Base-by-base conservation (phyloP, 495 filamentous ascomycete genomes). In the Usnea hakonensis region DNA sequence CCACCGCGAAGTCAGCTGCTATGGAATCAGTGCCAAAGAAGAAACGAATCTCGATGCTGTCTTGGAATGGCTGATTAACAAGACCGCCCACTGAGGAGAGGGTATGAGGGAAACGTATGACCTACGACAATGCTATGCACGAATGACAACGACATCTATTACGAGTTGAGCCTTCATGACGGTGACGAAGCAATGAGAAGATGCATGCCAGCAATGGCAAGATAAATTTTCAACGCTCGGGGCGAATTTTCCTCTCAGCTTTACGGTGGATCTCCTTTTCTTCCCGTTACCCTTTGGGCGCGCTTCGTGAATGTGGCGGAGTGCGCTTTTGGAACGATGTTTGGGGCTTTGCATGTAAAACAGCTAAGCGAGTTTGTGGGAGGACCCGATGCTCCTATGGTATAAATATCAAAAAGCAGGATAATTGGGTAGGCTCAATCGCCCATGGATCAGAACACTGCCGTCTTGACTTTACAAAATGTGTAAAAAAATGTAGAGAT, bases 11-110 rank as follows among this genome's bases (percentile, higher is more conserved):
- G 93, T 98, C 67, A 95, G 90, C 80, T 98, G 94, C 78, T 98
- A 97, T 74, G 92, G 94, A 58, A 97, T 98, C 76, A 96, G 91
- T 69, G 94, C 93, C 41, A 96, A 96, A 72, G 93, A 98, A 72
- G 94, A 98, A 76, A 97, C 93, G 37, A 98, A 98, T 75, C 83
- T 98, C 66, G 94, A 98, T 73, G 94, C 92, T 7, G 94, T 98
- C 41, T 75, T 98, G 70, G 90, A 96, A 71, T 98, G 95, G 93
- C 77, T 98, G 72, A 91, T 98, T 75, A 92, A 90, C 35, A 64
- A 65, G 36, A 68, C 66, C 19, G 64, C 64, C 32, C 64, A 65
- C 40, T 65, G n/a, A 66, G 28, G 26, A 48, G 32, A 37, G 8
- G 26, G 9, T 36, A 19, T 36, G 16, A 40, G 7, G 28, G 37